phyloP scores from a whole-genome alignment of 352 stramenopile genomes.

The Pilasporangium apinafurcum region DNA sequence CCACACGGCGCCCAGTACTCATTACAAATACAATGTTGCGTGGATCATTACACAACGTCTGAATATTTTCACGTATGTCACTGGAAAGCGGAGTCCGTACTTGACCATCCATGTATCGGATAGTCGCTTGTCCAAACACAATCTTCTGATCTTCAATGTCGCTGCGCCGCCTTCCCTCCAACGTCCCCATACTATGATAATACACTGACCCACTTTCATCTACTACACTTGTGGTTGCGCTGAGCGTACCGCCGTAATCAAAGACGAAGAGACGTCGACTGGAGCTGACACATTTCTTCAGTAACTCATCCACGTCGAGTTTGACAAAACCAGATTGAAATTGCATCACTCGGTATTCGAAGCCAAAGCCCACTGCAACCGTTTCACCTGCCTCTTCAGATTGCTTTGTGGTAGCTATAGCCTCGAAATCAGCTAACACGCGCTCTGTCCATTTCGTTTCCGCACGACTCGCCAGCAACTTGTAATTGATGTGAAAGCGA shows the following conservation, averaged over 20 bases:
- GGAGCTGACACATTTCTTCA: constrained; percentile 65
- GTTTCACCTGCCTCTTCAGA: constrained; percentile 46
- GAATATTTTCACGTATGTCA: constrained; percentile 46
- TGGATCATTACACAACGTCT: constrained; percentile 44
- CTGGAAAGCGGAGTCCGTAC: constrained; percentile 56
- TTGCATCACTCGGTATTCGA: constrained; percentile 94
- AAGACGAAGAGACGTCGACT: constrained; percentile 91
- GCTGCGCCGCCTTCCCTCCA: constrained; percentile 38
- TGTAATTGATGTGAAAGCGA: constrained; percentile 69
- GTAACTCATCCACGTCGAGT: constrained; percentile 87
- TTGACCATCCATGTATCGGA: constrained; percentile 63
- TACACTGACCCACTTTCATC: constrained; percentile 40
- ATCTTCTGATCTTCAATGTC: constrained; percentile 5
- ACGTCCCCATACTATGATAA: constrained; percentile 23
- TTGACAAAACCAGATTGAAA: constrained; percentile 93
- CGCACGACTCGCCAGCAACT: constrained; percentile 75
- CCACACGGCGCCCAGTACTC: constrained; percentile 47
- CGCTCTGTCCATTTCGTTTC: constrained; percentile 92
- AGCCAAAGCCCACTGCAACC: constrained; percentile 90
- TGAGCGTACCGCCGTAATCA: constrained; percentile 97
- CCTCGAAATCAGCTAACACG: constrained; percentile 93
- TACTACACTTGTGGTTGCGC: constrained; percentile 54
- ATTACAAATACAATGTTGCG: constrained; percentile 66
- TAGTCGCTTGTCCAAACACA: constrained; percentile 16
- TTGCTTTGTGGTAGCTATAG: constrained; percentile 37